Evolutionary conservation across 2,329 filamentous ascomycete species (phyloP).

Genomic region (Colletotrichum navitas): DNA sequence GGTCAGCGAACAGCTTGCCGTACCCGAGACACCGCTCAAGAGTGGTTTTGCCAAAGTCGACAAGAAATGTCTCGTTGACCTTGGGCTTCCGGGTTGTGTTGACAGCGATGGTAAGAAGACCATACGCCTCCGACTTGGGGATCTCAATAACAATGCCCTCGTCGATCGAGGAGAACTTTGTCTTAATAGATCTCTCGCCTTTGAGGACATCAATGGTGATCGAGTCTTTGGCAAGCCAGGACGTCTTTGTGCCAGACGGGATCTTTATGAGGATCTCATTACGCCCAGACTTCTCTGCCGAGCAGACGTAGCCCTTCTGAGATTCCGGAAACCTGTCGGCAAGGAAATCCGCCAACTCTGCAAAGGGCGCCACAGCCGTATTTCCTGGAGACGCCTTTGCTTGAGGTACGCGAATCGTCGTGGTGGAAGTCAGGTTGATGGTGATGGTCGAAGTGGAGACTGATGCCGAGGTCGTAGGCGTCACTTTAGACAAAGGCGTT

Average conservation of each 20-base stretch:
- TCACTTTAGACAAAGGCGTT: neutral
- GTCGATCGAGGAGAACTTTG: constrained; percentile 61
- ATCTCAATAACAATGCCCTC: constrained; percentile 67
- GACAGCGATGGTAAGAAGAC: constrained; percentile 69
- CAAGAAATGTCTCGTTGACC: constrained; percentile 70
- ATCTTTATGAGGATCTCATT: constrained; percentile 68
- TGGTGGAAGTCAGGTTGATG: constrained; percentile 54
- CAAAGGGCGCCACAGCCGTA: constrained; percentile 52
- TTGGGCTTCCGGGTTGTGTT: constrained; percentile 70
- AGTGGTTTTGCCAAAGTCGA: constrained; percentile 68
- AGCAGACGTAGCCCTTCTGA: constrained; percentile 56
- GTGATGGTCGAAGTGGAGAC: constrained; percentile 50
- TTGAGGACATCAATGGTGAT: constrained; percentile 68
- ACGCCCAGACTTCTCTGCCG: constrained; percentile 59
- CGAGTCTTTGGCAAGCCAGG: constrained; percentile 69
- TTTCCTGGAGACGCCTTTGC: constrained; percentile 46
- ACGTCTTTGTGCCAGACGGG: constrained; percentile 62
- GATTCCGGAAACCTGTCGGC: constrained; percentile 52
- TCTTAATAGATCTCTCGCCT: constrained; percentile 60
- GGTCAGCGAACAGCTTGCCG: constrained; percentile 58
- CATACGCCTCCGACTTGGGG: constrained; percentile 66
- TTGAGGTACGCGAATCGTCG: constrained; percentile 50
- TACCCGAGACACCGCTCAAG: constrained; percentile 60
- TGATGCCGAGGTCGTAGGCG: constrained; percentile 7
- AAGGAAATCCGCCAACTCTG: constrained; percentile 58